phyloP scores from a whole-genome alignment of 2,329 filamentous ascomycete genomes.

The Monosporascus ibericus region DNA sequence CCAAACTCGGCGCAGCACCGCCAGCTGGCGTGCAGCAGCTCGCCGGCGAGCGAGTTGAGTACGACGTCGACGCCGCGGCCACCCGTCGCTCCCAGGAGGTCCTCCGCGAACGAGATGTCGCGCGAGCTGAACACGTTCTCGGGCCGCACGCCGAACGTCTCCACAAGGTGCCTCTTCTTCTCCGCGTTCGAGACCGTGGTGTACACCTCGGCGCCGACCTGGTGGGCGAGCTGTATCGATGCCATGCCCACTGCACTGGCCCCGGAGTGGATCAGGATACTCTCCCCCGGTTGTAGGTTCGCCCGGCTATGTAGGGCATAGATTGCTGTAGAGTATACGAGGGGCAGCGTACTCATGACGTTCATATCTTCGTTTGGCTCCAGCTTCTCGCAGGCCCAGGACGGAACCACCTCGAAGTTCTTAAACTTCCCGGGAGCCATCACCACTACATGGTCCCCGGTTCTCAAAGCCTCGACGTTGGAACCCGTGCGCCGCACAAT shows the following conservation, averaged over 20 bases:
- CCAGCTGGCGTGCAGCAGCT: conserved; percentile 18
- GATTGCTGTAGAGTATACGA: neutral
- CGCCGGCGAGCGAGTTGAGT: conserved; percentile 7
- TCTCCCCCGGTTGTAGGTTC: neutral
- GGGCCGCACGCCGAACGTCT: conserved; percentile 16
- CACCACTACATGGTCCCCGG: conserved; percentile 2
- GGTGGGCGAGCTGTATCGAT: neutral
- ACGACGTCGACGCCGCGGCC: conserved; percentile 11
- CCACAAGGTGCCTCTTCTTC: conserved; percentile 13
- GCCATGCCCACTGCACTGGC: neutral
- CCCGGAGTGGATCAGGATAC: neutral
- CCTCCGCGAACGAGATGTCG: conserved; percentile 21
- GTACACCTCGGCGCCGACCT: neutral
- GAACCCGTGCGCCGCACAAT: neutral
- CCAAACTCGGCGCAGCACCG: conserved; percentile 30
- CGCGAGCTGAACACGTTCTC: conserved; percentile 27
- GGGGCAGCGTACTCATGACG: neutral
- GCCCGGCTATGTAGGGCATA: neutral
- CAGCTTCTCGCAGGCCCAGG: conserved; percentile 4
- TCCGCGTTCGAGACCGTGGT: neutral
- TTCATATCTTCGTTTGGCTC: neutral
- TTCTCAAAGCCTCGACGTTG: neutral
- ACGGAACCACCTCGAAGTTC: neutral
- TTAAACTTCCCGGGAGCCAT: conserved; percentile 5
- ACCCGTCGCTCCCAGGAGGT: conserved; percentile 11